These are phyloP conservation scores for Posidonia australis DNA, from an alignment of 106 monocot genomes.

Conservation along the genomic window DNA sequence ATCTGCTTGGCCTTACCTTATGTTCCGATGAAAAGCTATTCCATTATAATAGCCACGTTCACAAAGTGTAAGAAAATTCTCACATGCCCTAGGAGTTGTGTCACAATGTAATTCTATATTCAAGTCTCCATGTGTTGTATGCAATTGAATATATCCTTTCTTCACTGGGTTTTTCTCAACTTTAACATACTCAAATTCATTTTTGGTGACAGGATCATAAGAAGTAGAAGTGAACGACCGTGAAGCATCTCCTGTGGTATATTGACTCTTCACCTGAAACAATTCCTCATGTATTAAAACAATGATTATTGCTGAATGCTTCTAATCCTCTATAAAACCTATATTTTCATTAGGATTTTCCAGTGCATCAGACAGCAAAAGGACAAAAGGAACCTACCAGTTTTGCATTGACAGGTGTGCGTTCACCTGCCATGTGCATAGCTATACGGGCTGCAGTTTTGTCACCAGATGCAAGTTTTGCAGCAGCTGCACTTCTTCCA, in stretches of 20 bases:
- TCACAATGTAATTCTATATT: conserved; percentile 94
- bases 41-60: conserved; percentile 96
- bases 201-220: conserved; percentile 88
- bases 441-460: conserved; percentile 81
- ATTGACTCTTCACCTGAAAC: conserved; percentile 83
- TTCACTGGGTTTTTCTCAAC: conserved; percentile 94
- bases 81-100: conserved; percentile 83
- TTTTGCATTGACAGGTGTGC: conserved; percentile 83
- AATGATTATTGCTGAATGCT: too few relatives aligned
- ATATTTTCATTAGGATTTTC: background rate
- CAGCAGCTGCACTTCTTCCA: conserved; percentile 90
- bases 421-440: conserved; percentile 92
- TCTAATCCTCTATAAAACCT: too few relatives aligned
- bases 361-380: background rate
- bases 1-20: conserved; percentile 38
- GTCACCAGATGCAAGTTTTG: conserved; percentile 73
- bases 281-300: background rate
- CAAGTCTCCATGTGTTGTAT: conserved; percentile 91
- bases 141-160: conserved; percentile 96
- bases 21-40: conserved; percentile 75
- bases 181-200: conserved; percentile 86
- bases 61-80: conserved; percentile 95
- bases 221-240: conserved; percentile 95
- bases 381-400: conserved; percentile 29
- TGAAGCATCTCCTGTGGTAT: conserved; percentile 84